Percentiles rank a stretch among this genome's conserved stretches.
phyloP scores from a whole-genome alignment of 805 yeast species.

The Saccharomycopsis sp. region DNA sequence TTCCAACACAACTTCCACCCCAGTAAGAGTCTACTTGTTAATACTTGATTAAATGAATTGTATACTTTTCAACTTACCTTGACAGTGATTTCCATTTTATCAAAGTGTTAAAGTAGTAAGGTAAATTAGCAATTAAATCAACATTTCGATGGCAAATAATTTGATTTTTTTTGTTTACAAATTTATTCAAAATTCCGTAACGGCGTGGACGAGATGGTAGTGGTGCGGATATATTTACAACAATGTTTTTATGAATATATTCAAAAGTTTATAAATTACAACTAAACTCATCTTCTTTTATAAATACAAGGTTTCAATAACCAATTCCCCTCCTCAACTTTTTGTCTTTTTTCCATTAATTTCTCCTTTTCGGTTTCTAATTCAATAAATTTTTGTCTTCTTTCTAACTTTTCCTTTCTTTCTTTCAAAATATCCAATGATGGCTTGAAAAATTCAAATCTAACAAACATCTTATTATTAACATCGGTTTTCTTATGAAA shows the following conservation, averaged over 20 bases:
- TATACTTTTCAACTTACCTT: too few species aligned
- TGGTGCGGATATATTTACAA: too few species aligned
- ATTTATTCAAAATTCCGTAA: too few species aligned
- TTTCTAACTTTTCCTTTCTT: slow-evolving; percentile 47
- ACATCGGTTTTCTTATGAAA: slow-evolving; percentile 84
- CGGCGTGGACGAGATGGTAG: too few species aligned
- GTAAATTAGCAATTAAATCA: too few species aligned
- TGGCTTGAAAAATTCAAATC: slow-evolving; percentile 91
- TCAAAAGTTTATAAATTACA: too few species aligned
- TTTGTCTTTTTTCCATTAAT: slow-evolving; percentile 42
- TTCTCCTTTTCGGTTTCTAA: slow-evolving; percentile 53
- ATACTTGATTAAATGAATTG: too few species aligned
- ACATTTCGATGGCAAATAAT: too few species aligned
- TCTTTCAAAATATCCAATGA: slow-evolving; percentile 56
- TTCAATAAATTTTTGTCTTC: slow-evolving; percentile 61
- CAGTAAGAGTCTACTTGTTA: slow-evolving; percentile 25
- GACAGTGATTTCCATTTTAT: slow-evolving; percentile 38
- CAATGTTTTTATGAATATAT: too few species aligned
- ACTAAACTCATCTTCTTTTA: too few species aligned
- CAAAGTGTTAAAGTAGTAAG: too few species aligned
- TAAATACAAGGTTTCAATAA: slow-evolving; percentile 92
- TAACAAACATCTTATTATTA: slow-evolving; percentile 83
- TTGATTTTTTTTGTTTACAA: too few species aligned
- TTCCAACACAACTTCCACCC: slow-evolving; percentile 28
- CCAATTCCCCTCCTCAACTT: slow-evolving; percentile 74